A percentile compares a stretch with the other conserved stretches of the same genome.
Evolutionary conservation across 2,329 filamentous ascomycete genomes (phyloP).

Genomic region (Cordyceps tenuipes): DNA sequence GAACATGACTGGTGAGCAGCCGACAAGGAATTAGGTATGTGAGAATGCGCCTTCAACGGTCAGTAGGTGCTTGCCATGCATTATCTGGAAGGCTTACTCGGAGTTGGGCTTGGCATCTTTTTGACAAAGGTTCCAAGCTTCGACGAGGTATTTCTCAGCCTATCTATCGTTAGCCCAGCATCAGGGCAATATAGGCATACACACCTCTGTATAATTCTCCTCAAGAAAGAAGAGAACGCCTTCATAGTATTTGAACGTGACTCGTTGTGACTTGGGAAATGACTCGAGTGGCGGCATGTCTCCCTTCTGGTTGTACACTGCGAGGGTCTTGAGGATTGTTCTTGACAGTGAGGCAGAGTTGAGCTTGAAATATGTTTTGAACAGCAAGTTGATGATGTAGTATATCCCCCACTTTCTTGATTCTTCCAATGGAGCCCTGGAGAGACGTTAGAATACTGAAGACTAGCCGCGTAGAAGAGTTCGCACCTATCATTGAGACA

Average conservation of each 20-base stretch:
- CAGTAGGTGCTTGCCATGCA: slow-evolving; percentile 12
- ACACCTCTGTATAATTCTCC: slow-evolving; percentile 77
- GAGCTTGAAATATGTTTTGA: slow-evolving; percentile 97
- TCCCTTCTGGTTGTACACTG: slow-evolving; percentile 57
- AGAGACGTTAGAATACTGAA: background rate
- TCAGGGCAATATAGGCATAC: slow-evolving; percentile 12
- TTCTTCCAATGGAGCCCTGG: slow-evolving; percentile 70
- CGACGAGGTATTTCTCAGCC: slow-evolving; percentile 72
- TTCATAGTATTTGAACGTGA: slow-evolving; percentile 94
- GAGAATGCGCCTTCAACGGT: slow-evolving; percentile 62
- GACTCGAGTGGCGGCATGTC: slow-evolving; percentile 74
- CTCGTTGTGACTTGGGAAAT: slow-evolving; percentile 84
- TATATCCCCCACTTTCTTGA: slow-evolving; percentile 98
- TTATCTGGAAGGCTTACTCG: slow-evolving; percentile 51
- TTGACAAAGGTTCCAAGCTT: slow-evolving; percentile 77
- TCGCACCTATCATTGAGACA: slow-evolving; percentile 81
- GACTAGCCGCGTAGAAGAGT: slow-evolving; percentile 13
- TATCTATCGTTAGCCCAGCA: slow-evolving; percentile 23
- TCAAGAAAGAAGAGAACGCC: slow-evolving; percentile 91
- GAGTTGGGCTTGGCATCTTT: slow-evolving; percentile 64
- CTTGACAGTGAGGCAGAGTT: slow-evolving; percentile 85
- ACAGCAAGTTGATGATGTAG: slow-evolving; percentile 85
- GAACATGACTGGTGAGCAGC: slow-evolving; percentile 75
- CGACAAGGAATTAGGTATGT: slow-evolving; percentile 93
- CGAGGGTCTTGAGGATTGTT: slow-evolving; percentile 77